phyloP scores from a whole-genome alignment of 1,284 basidiomycete genomes.

The Xerocomus minutiporus region DNA sequence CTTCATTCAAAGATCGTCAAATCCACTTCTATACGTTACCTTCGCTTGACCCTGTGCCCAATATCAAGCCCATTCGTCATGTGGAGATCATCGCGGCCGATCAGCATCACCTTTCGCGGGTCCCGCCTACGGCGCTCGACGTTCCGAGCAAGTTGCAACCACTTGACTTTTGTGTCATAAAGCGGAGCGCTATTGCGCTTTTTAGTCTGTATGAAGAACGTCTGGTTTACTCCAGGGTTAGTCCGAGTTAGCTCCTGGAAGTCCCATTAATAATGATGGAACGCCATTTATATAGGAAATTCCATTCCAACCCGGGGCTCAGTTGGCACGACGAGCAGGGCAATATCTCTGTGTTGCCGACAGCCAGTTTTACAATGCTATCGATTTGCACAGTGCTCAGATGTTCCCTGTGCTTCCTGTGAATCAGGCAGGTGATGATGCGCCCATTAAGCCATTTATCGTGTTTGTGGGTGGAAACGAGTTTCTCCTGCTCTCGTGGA shows the following conservation, averaged over 20 bases:
- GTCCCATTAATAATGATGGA: conserved; percentile 44
- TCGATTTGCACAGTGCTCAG: conserved; percentile 68
- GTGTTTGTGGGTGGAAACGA: conserved; percentile 72
- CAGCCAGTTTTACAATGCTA: conserved; percentile 65
- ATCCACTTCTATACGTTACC: conserved; percentile 79
- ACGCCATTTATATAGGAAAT: conserved; percentile 62
- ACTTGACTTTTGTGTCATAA: conserved; percentile 77
- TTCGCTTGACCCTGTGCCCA: conserved; percentile 66
- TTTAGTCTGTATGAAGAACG: conserved; percentile 44
- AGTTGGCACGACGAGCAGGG: conserved; percentile 61
- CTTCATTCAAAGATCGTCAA: conserved; percentile 55
- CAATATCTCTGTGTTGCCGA: conserved; percentile 73
- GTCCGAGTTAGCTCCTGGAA: conserved; percentile 7
- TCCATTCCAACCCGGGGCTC: conserved; percentile 62
- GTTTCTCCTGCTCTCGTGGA: conserved; percentile 77
- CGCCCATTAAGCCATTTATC: conserved; percentile 63
- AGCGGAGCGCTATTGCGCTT: conserved; percentile 63
- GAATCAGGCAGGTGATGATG: conserved; percentile 53
- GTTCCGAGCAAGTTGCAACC: conserved; percentile 44
- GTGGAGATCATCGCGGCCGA: conserved; percentile 78
- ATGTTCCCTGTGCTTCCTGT: conserved; percentile 73
- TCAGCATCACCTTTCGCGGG: conserved; percentile 63
- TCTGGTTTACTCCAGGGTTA: conserved; percentile 27
- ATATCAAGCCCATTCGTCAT: conserved; percentile 73
- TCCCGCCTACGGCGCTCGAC: conserved; percentile 40